phyloP scores from a whole-genome alignment of 192 early-diverging fungal genomes.

The Haplosporangium gracile region DNA sequence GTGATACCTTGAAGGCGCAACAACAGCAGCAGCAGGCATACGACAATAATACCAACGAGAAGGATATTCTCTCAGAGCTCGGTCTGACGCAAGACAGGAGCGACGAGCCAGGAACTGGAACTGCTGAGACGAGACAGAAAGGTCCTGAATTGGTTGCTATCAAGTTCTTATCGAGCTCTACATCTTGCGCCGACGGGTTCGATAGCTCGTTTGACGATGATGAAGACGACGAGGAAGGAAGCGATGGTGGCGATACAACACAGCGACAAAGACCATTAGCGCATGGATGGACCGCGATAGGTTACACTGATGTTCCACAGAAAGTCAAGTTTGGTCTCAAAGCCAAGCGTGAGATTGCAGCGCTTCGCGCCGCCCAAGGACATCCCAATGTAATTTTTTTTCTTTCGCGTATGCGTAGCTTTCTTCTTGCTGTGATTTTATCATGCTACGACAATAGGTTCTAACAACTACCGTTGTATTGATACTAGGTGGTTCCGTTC shows the following conservation, averaged over 20 bases:
- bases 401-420: too few relatives aligned
- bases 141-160: slow-evolving; percentile 30
- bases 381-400: slow-evolving; percentile 42
- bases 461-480: not conserved
- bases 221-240: not conserved
- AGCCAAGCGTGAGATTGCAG: slow-evolving; percentile 39
- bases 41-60: not conserved
- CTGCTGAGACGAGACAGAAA: not conserved
- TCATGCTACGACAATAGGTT: not conserved
- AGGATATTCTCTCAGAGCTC: not conserved
- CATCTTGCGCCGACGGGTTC: slow-evolving; percentile 3
- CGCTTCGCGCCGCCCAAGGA: slow-evolving; percentile 41
- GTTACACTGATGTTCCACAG: not conserved
- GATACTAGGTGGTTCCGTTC: slow-evolving; percentile 32
- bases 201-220: slow-evolving; percentile 11
- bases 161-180: slow-evolving; percentile 26
- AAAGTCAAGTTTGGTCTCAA: slow-evolving; percentile 38
- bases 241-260: not conserved
- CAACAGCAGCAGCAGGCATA: not conserved
- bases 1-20: not conserved
- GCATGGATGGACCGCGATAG: slow-evolving; percentile 8
- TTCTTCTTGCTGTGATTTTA: not conserved
- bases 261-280: not conserved
- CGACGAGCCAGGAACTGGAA: not conserved
- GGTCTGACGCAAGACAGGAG: not conserved